Evolutionary conservation across 108 stramenopile species (phyloP), one percentile per base, ranked within the genome.

Genomic region (Fragilaria crotonensis): DNA sequence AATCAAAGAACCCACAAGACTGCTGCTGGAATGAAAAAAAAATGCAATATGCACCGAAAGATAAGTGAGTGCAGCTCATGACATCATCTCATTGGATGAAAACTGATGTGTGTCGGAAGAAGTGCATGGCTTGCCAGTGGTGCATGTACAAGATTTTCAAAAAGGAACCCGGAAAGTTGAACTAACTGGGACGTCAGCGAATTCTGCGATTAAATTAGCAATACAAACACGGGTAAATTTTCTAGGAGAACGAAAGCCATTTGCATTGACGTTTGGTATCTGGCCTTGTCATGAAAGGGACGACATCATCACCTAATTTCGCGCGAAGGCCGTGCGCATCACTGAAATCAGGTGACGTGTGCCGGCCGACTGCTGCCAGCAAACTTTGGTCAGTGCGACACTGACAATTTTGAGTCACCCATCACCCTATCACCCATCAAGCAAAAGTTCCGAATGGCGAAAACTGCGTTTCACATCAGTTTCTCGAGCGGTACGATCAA

Each of bases 261-360:
- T n/a, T n/a, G n/a, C n/a, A n/a, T n/a, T n/a, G n/a, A n/a, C n/a
- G n/a, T n/a, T n/a, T n/a, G n/a, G n/a, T n/a, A 41, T 41, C 36
- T 11, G 36, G 36, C 14, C 36, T 41, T 41, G 36, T 41, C 36
- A 41, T 41, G 36, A 11, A 14, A 41, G 14, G 11, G 36, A 11
- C 36, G 36, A 41, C 36, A 41, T 41, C 36, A 41, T 60, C 51
- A n/a, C 44, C 71, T 21, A 54, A 66, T 23, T 52, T 63, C 30
- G 65, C 71, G 57, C 81, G 80, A 25, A 72, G 88, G n/a, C n/a
- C n/a, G n/a, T n/a, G n/a, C 45, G 62, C 47, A 69, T 71, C 14
- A 63, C 48, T 30, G 71, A 65, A 61, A 64, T 72, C 44, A 50
- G 14, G 36, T 41, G 36, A 41, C 36, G 36, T 41, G 7, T 41